These are phyloP conservation scores for Dryadomyces quercivorus DNA, from an alignment of 2,329 filamentous ascomycete species.

Conservation along the genomic window DNA sequence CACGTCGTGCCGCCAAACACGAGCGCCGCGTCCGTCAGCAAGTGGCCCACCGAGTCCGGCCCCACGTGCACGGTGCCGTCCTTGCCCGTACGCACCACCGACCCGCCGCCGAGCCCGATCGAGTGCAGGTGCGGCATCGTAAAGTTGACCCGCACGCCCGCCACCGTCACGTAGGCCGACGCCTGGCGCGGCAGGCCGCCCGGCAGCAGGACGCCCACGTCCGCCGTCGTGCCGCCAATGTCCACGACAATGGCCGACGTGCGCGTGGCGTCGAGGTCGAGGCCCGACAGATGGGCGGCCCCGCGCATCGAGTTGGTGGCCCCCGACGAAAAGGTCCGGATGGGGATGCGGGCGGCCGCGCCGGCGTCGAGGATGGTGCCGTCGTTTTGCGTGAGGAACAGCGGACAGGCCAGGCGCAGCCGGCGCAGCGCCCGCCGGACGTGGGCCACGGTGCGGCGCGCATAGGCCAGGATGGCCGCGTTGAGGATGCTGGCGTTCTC, in stretches of 20 bases:
- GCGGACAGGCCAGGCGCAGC: constrained; percentile 23
- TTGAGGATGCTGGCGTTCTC: constrained; percentile 43
- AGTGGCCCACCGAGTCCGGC: constrained; percentile 18
- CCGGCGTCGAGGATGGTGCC: constrained; percentile 31
- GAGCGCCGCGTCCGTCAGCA: constrained; percentile 37
- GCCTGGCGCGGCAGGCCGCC: constrained; percentile 35
- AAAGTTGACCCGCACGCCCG: constrained; percentile 31
- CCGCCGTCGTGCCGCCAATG: constrained; percentile 41
- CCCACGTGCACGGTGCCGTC: constrained; percentile 10
- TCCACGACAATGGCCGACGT: constrained; percentile 27
- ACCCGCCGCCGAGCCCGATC: constrained; percentile 31
- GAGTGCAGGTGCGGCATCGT: constrained; percentile 24
- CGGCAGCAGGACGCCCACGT: constrained; percentile 34
- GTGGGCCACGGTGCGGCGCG: constrained; percentile 29
- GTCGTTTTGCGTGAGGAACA: constrained; percentile 39
- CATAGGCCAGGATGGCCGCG: constrained; percentile 34
- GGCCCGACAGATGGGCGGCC: constrained; percentile 30
- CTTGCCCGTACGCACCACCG: constrained; percentile 21
- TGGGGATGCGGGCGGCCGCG: constrained; percentile 29
- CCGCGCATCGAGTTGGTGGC: constrained; percentile 29
- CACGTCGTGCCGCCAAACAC: constrained; percentile 43
- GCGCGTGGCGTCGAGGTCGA: neutral
- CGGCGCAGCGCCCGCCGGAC: constrained; percentile 31
- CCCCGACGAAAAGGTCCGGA: constrained; percentile 30
- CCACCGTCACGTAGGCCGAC: constrained; percentile 30